Conservation (phyloP, 106 monocot genomes). For the Gastrodia elata region DNA sequence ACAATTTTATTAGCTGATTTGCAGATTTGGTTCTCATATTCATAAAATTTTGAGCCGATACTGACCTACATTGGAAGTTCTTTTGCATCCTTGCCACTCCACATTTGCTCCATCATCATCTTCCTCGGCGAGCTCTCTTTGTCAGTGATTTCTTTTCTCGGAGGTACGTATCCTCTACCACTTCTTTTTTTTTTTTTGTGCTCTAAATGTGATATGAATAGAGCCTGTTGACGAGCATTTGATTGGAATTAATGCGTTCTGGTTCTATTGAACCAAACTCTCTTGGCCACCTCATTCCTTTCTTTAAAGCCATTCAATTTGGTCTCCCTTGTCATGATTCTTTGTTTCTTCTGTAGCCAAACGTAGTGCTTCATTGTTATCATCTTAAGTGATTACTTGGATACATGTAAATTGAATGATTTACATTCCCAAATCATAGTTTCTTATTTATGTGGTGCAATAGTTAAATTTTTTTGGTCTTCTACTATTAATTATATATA, state of each 20-base stretch:
- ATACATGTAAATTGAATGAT: not conserved
- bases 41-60: not conserved
- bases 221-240: not conserved
- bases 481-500: not conserved
- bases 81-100: not conserved
- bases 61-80: not conserved
- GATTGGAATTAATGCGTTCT: constrained; percentile 1
- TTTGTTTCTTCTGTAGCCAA: not conserved
- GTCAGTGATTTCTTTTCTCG: not conserved
- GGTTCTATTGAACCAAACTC: constrained; percentile 3
- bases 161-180: not conserved
- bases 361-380: no score
- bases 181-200: not conserved
- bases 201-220: constrained; percentile 7
- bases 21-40: not conserved
- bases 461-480: not conserved
- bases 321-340: not conserved
- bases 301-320: not conserved
- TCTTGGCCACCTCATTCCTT: not conserved
- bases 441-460: not conserved
- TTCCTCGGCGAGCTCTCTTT: not conserved
- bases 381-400: no score
- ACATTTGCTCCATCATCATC: not conserved
- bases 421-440: no score
- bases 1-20: not conserved